phyloP scores from a whole-genome alignment of 164 flowering plant genomes.

The Nelumbo lutea region DNA sequence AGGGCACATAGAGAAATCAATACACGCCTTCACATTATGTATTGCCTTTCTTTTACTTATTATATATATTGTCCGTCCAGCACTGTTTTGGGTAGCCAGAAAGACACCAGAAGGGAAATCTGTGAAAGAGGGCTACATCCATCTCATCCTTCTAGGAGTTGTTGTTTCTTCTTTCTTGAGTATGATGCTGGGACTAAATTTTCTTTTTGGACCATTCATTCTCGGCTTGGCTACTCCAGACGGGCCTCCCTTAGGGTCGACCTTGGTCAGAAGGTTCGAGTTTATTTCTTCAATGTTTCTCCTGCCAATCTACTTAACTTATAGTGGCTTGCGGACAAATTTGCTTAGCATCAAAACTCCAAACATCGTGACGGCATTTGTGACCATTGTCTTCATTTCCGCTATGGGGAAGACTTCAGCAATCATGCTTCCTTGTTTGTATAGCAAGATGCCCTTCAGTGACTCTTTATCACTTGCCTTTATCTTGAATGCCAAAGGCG shows the following conservation, averaged over 20 bases:
- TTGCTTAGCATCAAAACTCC: too few relatives aligned
- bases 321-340: too few relatives aligned
- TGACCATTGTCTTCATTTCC: too few relatives aligned
- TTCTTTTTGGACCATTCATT: not conserved
- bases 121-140: slow-evolving; percentile 23
- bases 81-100: slow-evolving; percentile 27
- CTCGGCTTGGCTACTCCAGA: not conserved
- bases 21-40: slow-evolving; percentile 27
- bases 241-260: not conserved
- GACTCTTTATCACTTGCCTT: too few relatives aligned
- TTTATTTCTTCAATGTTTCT: too few relatives aligned
- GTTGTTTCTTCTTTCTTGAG: not conserved
- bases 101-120: slow-evolving; percentile 49
- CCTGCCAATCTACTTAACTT: too few relatives aligned
- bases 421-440: too few relatives aligned
- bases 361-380: too few relatives aligned
- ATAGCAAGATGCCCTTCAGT: too few relatives aligned
- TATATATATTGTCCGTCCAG: slow-evolving; percentile 12
- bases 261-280: too few relatives aligned
- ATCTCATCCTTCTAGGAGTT: not conserved
- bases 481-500: too few relatives aligned
- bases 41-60: not conserved
- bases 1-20: not conserved
- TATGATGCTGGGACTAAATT: not conserved
- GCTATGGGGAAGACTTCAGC: too few relatives aligned